Percentiles rank a stretch among this genome's conserved stretches.
phyloP scores from a whole-genome alignment of 2,329 filamentous ascomycete species.

The Magnaporthiopsis poae region DNA sequence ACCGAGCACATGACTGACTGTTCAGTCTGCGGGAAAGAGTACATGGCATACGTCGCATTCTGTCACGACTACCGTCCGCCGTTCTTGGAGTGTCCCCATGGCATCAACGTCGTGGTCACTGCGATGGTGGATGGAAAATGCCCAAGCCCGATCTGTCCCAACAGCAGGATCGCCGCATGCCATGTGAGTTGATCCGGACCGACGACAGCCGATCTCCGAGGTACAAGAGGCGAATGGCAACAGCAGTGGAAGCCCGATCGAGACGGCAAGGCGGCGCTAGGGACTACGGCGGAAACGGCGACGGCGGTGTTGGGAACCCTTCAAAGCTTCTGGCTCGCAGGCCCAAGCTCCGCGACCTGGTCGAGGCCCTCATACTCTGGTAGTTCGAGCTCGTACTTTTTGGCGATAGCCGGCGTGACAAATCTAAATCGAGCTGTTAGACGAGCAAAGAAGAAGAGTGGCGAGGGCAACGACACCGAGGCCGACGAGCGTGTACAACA shows the following conservation, averaged over 20 bases:
- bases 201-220: not conserved
- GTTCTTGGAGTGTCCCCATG: conserved; percentile 35
- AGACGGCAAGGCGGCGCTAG: not conserved
- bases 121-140: conserved; percentile 45
- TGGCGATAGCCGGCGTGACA: conserved; percentile 63
- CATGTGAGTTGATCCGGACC: conserved; percentile 36
- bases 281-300: too few relatives aligned
- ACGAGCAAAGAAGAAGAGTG: not conserved
- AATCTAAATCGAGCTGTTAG: conserved; percentile 47
- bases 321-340: conserved; percentile 44
- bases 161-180: conserved; percentile 47
- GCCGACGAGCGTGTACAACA: too few relatives aligned
- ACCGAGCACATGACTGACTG: conserved; percentile 46
- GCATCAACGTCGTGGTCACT: conserved; percentile 27
- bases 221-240: not conserved
- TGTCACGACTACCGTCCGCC: conserved; percentile 43
- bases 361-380: conserved; percentile 78
- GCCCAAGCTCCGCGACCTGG: conserved; percentile 70
- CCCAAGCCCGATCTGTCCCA: conserved; percentile 50
- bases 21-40: conserved; percentile 50
- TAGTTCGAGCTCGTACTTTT: conserved; percentile 77
- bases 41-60: conserved; percentile 49
- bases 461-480: too few relatives aligned
- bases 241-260: not conserved
- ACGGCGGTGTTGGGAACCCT: not conserved